Conservation (phyloP, 331 rosid genomes). For the Saraca asoca region DNA sequence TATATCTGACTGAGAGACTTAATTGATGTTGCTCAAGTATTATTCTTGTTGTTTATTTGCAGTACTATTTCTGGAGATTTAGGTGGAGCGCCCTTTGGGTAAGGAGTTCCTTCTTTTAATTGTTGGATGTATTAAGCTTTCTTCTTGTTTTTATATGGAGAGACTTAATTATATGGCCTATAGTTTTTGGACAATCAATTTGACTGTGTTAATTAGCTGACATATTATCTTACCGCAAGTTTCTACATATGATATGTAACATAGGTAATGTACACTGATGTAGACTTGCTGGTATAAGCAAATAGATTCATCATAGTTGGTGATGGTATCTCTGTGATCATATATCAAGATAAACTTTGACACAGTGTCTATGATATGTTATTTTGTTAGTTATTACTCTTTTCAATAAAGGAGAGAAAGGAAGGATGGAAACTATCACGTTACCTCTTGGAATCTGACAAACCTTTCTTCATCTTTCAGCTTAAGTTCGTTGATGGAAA, state of each 20-base stretch:
- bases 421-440: conserved; percentile 7
- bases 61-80: conserved; percentile 81
- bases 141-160: not conserved
- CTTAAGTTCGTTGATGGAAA: conserved; percentile 57
- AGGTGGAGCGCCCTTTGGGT: conserved; percentile 96
- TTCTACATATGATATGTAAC: too few species aligned
- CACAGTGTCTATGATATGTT: too few species aligned
- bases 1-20: not conserved
- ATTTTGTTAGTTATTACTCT: too few species aligned
- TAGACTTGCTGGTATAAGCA: too few species aligned
- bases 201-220: too few species aligned
- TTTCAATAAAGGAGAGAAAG: too few species aligned
- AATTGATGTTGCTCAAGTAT: not conserved
- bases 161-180: too few species aligned
- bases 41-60: conserved; percentile 37
- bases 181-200: too few species aligned
- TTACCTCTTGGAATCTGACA: conserved; percentile 22
- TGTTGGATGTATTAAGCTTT: conserved; percentile 8
- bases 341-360: too few species aligned
- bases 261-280: too few species aligned
- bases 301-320: too few species aligned
- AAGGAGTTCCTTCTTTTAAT: conserved; percentile 28
- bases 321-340: too few species aligned
- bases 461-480: conserved; percentile 47
- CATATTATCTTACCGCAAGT: conserved; percentile 71